Conservation (phyloP, 2,329 filamentous ascomycete species). For the Beauveria caledonica region DNA sequence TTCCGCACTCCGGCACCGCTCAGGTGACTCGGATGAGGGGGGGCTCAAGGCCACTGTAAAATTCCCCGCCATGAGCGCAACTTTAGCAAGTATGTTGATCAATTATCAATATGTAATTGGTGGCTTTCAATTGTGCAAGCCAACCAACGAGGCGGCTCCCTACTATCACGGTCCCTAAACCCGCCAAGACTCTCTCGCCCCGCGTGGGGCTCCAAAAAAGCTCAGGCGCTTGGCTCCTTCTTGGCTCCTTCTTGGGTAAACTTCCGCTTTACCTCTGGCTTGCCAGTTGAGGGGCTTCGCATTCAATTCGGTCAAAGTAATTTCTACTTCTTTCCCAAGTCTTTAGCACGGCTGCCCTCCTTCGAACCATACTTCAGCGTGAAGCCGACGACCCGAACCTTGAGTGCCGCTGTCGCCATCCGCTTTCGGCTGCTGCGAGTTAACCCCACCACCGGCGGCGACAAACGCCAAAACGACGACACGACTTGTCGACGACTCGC, state of each 20-base stretch:
- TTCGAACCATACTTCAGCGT: neutral
- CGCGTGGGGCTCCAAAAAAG: conserved; percentile 6
- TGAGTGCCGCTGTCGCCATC: neutral
- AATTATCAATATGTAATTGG: neutral
- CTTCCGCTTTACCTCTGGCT: conserved; percentile 11
- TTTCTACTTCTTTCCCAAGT: neutral
- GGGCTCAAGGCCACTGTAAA: neutral
- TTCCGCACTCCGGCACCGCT: conserved; percentile 6
- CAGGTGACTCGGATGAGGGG: conserved; percentile 3
- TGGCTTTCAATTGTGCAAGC: neutral
- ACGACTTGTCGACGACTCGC: neutral
- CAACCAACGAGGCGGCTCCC: neutral
- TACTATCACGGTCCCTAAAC: neutral
- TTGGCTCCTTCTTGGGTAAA: conserved; percentile 13
- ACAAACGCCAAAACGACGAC: neutral
- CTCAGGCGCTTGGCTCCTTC: neutral
- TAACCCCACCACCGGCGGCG: conserved; percentile 6
- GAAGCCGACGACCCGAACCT: neutral
- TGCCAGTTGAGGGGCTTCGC: conserved; percentile 5
- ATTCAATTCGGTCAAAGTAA: neutral
- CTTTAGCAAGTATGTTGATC: no score
- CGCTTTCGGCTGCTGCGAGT: neutral
- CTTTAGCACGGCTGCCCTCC: no score
- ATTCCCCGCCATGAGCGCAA: neutral
- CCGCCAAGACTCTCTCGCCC: conserved; percentile 3